A percentile compares a stretch with the other conserved stretches of the same genome.
Evolutionary conservation across 768 basidiomycete genomes (phyloP).

Genomic region (Hypsizygus marmoreus): DNA sequence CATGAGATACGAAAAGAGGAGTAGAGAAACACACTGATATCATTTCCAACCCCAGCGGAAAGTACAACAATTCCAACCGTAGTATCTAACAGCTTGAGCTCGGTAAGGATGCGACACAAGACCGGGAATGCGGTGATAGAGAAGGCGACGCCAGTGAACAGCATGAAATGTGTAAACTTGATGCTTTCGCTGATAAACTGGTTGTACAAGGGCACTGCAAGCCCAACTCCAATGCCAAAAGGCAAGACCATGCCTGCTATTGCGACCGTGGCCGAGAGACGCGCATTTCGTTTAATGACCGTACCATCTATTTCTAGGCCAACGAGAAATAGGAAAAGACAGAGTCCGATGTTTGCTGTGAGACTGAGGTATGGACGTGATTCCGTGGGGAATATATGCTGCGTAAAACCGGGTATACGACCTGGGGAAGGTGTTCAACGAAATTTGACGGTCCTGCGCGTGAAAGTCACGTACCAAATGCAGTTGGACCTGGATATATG

Average conservation of each 20-base stretch:
- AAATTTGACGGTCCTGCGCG: too few relatives aligned
- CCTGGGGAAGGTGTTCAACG: slow-evolving; percentile 42
- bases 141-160: slow-evolving; percentile 92
- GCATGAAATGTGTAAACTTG: slow-evolving; percentile 87
- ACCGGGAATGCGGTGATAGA: slow-evolving; percentile 89
- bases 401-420: slow-evolving; percentile 85
- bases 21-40: slow-evolving; percentile 50
- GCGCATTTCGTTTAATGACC: slow-evolving; percentile 78
- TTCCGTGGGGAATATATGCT: slow-evolving; percentile 75
- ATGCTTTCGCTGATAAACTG: slow-evolving; percentile 69
- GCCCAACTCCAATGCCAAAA: slow-evolving; percentile 79
- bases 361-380: slow-evolving; percentile 82
- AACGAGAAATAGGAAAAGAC: slow-evolving; percentile 89
- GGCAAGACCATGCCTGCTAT: slow-evolving; percentile 85
- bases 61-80: slow-evolving; percentile 92
- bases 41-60: slow-evolving; percentile 89
- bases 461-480: slow-evolving; percentile 45
- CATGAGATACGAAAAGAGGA: not conserved
- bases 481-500: slow-evolving; percentile 45
- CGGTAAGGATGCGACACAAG: slow-evolving; percentile 84
- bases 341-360: slow-evolving; percentile 86
- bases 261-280: slow-evolving; percentile 68
- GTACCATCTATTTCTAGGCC: slow-evolving; percentile 87
- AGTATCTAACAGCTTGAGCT: slow-evolving; percentile 89
- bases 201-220: slow-evolving; percentile 66